Evolutionary conservation across 768 basidiomycete species (phyloP).

Genomic region (Boletus huronensis): DNA sequence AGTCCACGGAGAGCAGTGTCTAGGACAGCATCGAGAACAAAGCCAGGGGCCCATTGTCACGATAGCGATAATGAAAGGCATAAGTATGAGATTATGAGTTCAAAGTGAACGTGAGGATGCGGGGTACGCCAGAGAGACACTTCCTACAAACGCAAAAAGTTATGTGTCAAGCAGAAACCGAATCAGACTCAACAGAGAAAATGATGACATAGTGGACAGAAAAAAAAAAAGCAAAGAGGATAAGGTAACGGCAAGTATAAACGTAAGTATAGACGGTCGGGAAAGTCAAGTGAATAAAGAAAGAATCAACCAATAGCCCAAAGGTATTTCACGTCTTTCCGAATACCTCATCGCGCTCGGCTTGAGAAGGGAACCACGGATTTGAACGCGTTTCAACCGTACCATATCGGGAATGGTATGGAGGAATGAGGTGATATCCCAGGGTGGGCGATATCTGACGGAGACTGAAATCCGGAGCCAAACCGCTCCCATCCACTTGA

Average conservation of each 20-base stretch:
- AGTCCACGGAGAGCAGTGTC: slow-evolving; percentile 17
- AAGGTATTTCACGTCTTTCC: slow-evolving; percentile 28
- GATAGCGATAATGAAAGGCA: slow-evolving; percentile 30
- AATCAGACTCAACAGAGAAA: slow-evolving; percentile 32
- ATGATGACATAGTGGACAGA: slow-evolving; percentile 19
- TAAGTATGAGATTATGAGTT: slow-evolving; percentile 28
- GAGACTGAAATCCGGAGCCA: slow-evolving; percentile 40
- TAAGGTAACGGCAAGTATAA: slow-evolving; percentile 27
- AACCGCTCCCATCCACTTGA: slow-evolving; percentile 44
- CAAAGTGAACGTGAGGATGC: slow-evolving; percentile 29
- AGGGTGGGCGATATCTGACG: slow-evolving; percentile 1
- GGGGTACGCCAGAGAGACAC: slow-evolving; percentile 25
- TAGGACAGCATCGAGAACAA: slow-evolving; percentile 27
- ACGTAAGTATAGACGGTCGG: slow-evolving; percentile 26
- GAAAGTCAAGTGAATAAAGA: slow-evolving; percentile 48
- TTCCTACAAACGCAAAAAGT: slow-evolving; percentile 21
- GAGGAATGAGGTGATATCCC: slow-evolving; percentile 10
- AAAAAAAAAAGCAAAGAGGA: slow-evolving; percentile 21
- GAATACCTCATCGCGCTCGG: slow-evolving; percentile 5
- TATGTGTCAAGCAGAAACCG: slow-evolving; percentile 33
- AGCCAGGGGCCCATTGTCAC: slow-evolving; percentile 17
- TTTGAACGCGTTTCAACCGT: background rate
- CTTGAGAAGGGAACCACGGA: background rate
- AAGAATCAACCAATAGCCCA: slow-evolving; percentile 64
- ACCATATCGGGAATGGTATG: slow-evolving; percentile 6